phyloP scores from a whole-genome alignment of 306 rosid species.

The Casuarina cunninghamiana region DNA sequence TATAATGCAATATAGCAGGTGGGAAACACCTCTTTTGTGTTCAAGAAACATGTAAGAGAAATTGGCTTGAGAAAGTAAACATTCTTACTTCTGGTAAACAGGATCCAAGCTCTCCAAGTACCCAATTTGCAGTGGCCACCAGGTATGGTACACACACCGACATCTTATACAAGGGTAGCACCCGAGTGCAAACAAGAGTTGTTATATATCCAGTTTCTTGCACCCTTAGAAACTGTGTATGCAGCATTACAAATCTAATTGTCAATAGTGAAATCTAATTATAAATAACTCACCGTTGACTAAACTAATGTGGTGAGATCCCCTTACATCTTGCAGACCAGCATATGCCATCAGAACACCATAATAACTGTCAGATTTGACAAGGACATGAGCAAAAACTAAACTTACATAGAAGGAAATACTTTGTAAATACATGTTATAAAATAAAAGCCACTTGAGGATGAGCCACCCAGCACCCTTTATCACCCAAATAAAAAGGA shows the following conservation, averaged over 20 bases:
- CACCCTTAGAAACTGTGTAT: conserved; percentile 78
- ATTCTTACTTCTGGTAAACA: conserved; percentile 78
- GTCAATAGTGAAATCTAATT: conserved; percentile 11
- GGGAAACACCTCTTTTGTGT: not conserved
- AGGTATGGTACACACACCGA: conserved; percentile 55
- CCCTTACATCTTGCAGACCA: conserved; percentile 79
- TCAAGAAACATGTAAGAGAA: conserved; percentile 6
- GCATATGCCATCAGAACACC: conserved; percentile 87
- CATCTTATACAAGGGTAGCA: conserved; percentile 63
- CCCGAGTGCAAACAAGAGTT: conserved; percentile 52
- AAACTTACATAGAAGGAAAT: not conserved
- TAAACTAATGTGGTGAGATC: conserved; percentile 33
- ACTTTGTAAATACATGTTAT: not conserved
- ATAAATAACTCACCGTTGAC: conserved; percentile 11
- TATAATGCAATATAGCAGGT: conserved; percentile 4
- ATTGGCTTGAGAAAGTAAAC: conserved; percentile 29
- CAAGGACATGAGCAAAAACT: conserved; percentile 20
- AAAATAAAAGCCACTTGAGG: not conserved
- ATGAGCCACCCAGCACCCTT: not conserved
- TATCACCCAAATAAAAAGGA: not conserved
- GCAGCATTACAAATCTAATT: conserved; percentile 15
- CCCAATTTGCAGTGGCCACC: conserved; percentile 91
- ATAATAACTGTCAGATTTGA: conserved; percentile 63
- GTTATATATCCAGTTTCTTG: conserved; percentile 60
- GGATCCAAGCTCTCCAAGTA: conserved; percentile 84